Evolutionary conservation across 148 eudicot species (phyloP).

Genomic region (Rhododendron griersonianum): DNA sequence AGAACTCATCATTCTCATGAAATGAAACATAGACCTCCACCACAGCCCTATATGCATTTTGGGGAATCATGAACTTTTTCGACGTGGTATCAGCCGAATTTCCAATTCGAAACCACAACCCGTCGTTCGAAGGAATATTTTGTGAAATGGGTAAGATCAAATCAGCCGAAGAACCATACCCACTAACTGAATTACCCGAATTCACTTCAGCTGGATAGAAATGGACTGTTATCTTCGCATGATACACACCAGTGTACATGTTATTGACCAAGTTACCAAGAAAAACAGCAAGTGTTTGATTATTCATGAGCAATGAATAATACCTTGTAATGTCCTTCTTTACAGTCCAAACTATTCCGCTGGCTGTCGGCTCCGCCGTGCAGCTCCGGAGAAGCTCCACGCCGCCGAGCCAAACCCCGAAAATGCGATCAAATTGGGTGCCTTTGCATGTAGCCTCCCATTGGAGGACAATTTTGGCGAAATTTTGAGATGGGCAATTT

Average conservation of each 20-base stretch:
- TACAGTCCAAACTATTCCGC: slow-evolving; percentile 73
- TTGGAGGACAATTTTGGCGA: slow-evolving; percentile 49
- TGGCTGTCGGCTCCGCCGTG: slow-evolving; percentile 78
- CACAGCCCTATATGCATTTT: slow-evolving; percentile 74
- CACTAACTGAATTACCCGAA: background rate
- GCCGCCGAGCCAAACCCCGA: slow-evolving; percentile 86
- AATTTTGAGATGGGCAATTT: slow-evolving; percentile 39
- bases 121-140: slow-evolving; percentile 61
- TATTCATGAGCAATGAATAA: slow-evolving; percentile 39
- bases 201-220: slow-evolving; percentile 44
- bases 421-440: slow-evolving; percentile 73
- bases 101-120: slow-evolving; percentile 78
- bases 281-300: slow-evolving; percentile 67
- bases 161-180: slow-evolving; percentile 44
- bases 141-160: slow-evolving; percentile 76
- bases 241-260: slow-evolving; percentile 81
- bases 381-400: slow-evolving; percentile 86
- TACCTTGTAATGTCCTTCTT: slow-evolving; percentile 74
- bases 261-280: slow-evolving; percentile 62
- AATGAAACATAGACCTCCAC: slow-evolving; percentile 82
- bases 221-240: slow-evolving; percentile 56
- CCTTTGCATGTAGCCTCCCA: slow-evolving; percentile 75
- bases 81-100: slow-evolving; percentile 40
- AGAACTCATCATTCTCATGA: slow-evolving; percentile 87
- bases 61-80: slow-evolving; percentile 51